Evolutionary conservation across 176 grass and related monocot genomes (phyloP).

Genomic region (Musa beccarii): DNA sequence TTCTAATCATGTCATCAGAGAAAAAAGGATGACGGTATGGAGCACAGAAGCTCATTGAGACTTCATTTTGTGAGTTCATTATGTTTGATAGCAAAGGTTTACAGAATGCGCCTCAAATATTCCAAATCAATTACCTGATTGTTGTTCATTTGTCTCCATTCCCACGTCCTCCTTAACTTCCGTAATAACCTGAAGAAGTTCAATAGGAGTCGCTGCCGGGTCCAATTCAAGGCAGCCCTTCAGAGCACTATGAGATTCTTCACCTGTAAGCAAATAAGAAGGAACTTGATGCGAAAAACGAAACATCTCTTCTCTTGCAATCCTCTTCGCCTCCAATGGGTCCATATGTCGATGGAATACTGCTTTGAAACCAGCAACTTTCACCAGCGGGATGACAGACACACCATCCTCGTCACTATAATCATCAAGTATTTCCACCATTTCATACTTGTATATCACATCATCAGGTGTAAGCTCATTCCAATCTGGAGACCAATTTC

Average conservation of each 20-base stretch:
- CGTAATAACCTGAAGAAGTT: conserved; percentile 84
- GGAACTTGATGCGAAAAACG: conserved; percentile 94
- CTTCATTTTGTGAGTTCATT: neutral
- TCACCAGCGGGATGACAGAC: conserved; percentile 62
- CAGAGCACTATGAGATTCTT: conserved; percentile 58
- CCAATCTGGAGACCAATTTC: conserved; percentile 70
- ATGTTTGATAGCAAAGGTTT: neutral
- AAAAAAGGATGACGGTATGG: conserved; percentile 19
- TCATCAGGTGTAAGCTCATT: conserved; percentile 73
- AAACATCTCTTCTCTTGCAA: conserved; percentile 82
- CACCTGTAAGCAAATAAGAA: conserved; percentile 64
- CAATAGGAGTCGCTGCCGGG: conserved; percentile 82
- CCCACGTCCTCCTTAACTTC: conserved; percentile 50
- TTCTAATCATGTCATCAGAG: conserved; percentile 52
- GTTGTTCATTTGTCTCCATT: conserved; percentile 24
- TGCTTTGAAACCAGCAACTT: conserved; percentile 92
- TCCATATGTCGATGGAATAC: conserved; percentile 76
- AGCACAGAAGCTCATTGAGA: neutral
- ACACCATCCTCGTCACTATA: conserved; percentile 65
- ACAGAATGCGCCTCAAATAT: neutral
- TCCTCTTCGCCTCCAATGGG: conserved; percentile 47
- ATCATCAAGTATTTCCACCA: conserved; percentile 81
- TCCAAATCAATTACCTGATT: conserved; percentile 21
- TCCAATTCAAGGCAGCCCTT: conserved; percentile 86
- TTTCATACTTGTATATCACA: conserved; percentile 82